These are phyloP conservation scores for Lichtheimia ornata DNA, from an alignment of 371 early-diverging fungal genomes.

Conservation along the genomic window DNA sequence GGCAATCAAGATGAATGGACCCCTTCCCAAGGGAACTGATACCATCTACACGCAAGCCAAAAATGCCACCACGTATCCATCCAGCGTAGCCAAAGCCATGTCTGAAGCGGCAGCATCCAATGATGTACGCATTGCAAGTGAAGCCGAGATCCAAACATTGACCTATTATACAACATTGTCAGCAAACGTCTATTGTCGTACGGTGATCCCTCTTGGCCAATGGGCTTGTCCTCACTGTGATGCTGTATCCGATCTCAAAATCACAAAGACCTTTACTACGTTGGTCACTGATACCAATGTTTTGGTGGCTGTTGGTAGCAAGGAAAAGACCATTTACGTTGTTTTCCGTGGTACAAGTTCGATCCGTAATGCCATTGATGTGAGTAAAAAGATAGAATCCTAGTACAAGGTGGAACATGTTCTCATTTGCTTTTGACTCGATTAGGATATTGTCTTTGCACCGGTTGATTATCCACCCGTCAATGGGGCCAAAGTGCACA, in stretches of 20 bases:
- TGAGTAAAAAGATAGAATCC: too few relatives aligned
- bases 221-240: constrained; percentile 17
- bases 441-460: constrained; percentile 15
- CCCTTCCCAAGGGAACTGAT: constrained; percentile 13
- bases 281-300: constrained; percentile 17
- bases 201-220: constrained; percentile 11
- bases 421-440: background rate
- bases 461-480: constrained; percentile 11
- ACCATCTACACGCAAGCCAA: constrained; percentile 13
- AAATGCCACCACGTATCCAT: constrained; percentile 10
- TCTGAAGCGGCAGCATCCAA: background rate
- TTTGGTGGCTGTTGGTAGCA: constrained; percentile 13
- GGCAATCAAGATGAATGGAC: constrained; percentile 10
- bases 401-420: background rate
- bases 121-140: constrained; percentile 7
- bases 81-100: background rate
- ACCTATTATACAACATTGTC: constrained; percentile 11
- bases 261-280: constrained; percentile 17
- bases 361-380: too few relatives aligned
- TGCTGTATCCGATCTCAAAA: constrained; percentile 6
- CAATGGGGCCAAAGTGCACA: constrained; percentile 16
- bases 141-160: background rate
- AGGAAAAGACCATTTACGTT: constrained; percentile 20
- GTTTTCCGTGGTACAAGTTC: constrained; percentile 16
- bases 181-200: constrained; percentile 14